Evolutionary conservation across 1,139 yeast genomes (phyloP).

Genomic region (Pichia terricola): DNA sequence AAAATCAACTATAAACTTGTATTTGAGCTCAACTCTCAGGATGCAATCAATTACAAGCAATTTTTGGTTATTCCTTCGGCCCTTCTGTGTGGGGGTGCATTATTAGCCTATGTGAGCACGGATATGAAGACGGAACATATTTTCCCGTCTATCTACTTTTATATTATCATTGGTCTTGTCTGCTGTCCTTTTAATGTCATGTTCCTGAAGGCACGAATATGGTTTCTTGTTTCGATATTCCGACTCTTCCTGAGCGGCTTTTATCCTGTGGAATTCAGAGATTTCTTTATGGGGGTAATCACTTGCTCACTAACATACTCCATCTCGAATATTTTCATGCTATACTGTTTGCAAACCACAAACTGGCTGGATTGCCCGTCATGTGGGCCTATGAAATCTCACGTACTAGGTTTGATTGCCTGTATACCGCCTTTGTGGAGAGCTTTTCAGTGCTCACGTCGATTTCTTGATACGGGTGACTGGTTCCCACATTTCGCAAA

Average conservation of each 20-base stretch:
- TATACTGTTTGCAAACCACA: conserved; percentile 69
- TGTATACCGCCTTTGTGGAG: conserved; percentile 88
- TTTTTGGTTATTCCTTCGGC: conserved; percentile 26
- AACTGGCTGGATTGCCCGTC: conserved; percentile 51
- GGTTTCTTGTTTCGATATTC: conserved; percentile 68
- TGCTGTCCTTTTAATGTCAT: conserved; percentile 50
- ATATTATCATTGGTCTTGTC: conserved; percentile 14
- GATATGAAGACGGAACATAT: conserved; percentile 23
- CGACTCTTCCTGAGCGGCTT: conserved; percentile 73
- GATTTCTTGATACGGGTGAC: conserved; percentile 88
- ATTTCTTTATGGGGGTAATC: conserved; percentile 87
- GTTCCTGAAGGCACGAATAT: conserved; percentile 50
- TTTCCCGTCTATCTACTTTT: conserved; percentile 76
- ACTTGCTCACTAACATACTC: conserved; percentile 82
- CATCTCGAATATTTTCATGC: conserved; percentile 74
- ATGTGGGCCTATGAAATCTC: conserved; percentile 76
- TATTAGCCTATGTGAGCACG: conserved; percentile 70
- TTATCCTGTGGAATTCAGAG: conserved; percentile 91
- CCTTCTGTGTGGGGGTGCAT: conserved; percentile 38
- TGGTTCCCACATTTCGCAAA: conserved; percentile 96
- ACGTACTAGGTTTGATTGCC: conserved; percentile 71
- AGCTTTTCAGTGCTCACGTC: conserved; percentile 78
- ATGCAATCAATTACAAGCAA: conserved; percentile 58
- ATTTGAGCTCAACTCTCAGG: conserved; percentile 73
- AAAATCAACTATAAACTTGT: conserved; percentile 86